Evolutionary conservation across 768 basidiomycete species (phyloP).

Genomic region (Rhizopogon vinicolor): DNA sequence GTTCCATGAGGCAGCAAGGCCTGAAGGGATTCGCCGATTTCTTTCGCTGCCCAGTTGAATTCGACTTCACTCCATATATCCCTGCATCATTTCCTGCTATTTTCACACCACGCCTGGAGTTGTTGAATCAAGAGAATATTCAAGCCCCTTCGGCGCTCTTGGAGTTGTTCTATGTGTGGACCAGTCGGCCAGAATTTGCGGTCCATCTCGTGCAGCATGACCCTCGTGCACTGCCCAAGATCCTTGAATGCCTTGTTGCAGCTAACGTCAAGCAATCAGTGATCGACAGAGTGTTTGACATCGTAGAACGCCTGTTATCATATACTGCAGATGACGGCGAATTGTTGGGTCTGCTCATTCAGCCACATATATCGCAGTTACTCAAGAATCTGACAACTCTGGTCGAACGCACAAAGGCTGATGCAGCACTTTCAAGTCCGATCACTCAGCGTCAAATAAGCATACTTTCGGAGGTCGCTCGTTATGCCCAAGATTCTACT

Average conservation of each 20-base stretch:
- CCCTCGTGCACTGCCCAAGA: conserved; percentile 59
- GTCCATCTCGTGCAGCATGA: conserved; percentile 69
- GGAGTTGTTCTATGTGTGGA: conserved; percentile 82
- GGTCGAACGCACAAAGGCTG: conserved; percentile 56
- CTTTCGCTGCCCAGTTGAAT: conserved; percentile 67
- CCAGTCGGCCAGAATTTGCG: conserved; percentile 51
- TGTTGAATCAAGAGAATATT: conserved; percentile 79
- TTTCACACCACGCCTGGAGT: conserved; percentile 78
- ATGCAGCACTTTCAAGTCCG: conserved; percentile 47
- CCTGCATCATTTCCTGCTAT: conserved; percentile 58
- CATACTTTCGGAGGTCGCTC: conserved; percentile 77
- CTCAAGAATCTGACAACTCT: conserved; percentile 68
- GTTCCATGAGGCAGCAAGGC: conserved; percentile 76
- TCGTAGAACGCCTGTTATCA: conserved; percentile 66
- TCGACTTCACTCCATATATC: conserved; percentile 76
- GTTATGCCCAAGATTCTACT: conserved; percentile 71
- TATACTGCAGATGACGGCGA: conserved; percentile 46
- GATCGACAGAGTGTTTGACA: conserved; percentile 76
- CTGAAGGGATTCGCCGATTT: conserved; percentile 86
- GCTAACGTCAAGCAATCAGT: conserved; percentile 86
- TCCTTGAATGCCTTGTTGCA: conserved; percentile 79
- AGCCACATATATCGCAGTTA: conserved; percentile 67
- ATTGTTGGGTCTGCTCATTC: conserved; percentile 51
- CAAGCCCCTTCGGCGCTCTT: conserved; percentile 88
- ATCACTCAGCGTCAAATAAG: conserved; percentile 78